These are phyloP conservation scores for Rhizodiscina lignyota DNA, from an alignment of 495 filamentous ascomycete species.

Conservation along the genomic window DNA sequence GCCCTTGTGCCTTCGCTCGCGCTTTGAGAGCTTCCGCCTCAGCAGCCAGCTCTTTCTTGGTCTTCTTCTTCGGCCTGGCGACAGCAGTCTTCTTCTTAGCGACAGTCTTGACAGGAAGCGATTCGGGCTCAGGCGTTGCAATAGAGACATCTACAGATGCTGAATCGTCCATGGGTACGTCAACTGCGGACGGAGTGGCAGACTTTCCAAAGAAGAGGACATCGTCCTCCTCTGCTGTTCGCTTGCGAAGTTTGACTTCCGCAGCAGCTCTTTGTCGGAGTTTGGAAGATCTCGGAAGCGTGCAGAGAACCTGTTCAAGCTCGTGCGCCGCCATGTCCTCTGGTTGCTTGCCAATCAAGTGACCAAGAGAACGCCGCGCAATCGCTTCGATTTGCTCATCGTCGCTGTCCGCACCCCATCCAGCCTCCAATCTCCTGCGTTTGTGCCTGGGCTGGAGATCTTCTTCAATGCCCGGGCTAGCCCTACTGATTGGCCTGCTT, in stretches of 20 bases:
- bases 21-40: slow-evolving; percentile 46
- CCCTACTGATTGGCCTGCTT: slow-evolving; percentile 48
- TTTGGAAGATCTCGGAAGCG: slow-evolving; percentile 30
- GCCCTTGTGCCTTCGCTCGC: slow-evolving; percentile 2
- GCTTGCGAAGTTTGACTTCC: slow-evolving; percentile 46
- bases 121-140: background rate
- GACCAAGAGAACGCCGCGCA: slow-evolving; percentile 17
- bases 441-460: slow-evolving; percentile 17
- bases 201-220: slow-evolving; percentile 38
- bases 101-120: background rate
- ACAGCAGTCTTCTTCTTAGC: slow-evolving; percentile 15
- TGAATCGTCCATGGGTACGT: slow-evolving; percentile 10
- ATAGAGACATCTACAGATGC: background rate
- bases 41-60: slow-evolving; percentile 57
- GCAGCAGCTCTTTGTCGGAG: slow-evolving; percentile 56
- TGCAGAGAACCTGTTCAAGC: slow-evolving; percentile 22
- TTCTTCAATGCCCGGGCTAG: slow-evolving; percentile 44
- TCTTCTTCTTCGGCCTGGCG: slow-evolving; percentile 44
- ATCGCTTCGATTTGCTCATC: slow-evolving; percentile 21
- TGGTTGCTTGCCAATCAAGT: slow-evolving; percentile 25
- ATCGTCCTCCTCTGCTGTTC: slow-evolving; percentile 61
- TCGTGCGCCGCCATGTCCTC: slow-evolving; percentile 25
- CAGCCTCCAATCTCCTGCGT: slow-evolving; percentile 20
- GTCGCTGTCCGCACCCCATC: slow-evolving; percentile 20
- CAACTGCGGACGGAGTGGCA: slow-evolving; percentile 2